Percentiles rank a stretch among this genome's conserved stretches.
Conservation (phyloP, 148 eudicot species). For the Cornus controversa region DNA sequence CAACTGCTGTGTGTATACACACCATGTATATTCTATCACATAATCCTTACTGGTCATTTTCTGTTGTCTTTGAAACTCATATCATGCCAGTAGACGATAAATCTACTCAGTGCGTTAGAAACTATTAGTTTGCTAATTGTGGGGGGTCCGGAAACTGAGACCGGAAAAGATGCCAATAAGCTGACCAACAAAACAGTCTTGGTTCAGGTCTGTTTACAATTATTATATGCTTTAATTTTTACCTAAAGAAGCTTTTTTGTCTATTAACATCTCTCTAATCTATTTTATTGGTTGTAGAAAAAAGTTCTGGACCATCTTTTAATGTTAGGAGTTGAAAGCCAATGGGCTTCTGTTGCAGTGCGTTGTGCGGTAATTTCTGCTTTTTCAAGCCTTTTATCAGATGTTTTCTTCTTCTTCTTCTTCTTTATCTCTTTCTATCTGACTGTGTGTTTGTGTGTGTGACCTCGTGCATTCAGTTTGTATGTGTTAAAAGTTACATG, state of each 20-base stretch:
- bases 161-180: conserved; percentile 60
- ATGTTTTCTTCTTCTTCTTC: not conserved
- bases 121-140: conserved; percentile 71
- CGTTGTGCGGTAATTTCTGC: conserved; percentile 72
- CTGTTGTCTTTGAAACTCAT: conserved; percentile 24
- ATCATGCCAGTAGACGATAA: conserved; percentile 85
- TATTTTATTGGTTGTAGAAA: conserved; percentile 46
- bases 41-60: conserved; percentile 33
- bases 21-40: not conserved
- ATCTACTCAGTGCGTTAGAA: conserved; percentile 89
- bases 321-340: conserved; percentile 94
- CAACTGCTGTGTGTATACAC: not conserved
- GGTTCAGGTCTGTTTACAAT: conserved; percentile 74
- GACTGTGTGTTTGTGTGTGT: no score
- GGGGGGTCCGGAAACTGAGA: conserved; percentile 59
- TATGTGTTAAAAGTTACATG: not conserved
- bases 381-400: not conserved
- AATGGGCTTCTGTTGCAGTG: conserved; percentile 92
- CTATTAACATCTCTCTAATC: conserved; percentile 5
- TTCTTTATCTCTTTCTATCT: not conserved
- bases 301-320: conserved; percentile 74
- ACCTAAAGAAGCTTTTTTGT: not conserved
- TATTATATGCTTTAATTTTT: not conserved
- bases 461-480: not conserved
- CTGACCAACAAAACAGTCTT: conserved; percentile 79